Evolutionary conservation across 2,329 filamentous ascomycete genomes (phyloP).

Genomic region (Monilinia fructicola): DNA sequence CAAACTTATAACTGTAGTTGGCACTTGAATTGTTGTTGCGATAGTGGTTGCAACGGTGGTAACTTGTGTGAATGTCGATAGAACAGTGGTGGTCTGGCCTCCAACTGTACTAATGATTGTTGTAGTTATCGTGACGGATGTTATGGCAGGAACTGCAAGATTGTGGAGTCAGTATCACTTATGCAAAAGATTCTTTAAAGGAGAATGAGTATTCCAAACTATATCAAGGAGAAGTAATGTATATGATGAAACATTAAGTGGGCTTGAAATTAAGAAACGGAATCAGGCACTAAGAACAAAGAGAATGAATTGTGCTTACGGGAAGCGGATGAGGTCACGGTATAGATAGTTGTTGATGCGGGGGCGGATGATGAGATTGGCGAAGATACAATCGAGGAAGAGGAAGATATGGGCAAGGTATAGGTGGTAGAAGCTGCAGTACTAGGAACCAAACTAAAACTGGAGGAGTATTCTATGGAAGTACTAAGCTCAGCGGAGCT

Average conservation of each 20-base stretch:
- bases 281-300: no score
- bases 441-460: slow-evolving; percentile 3
- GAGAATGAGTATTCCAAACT: no score
- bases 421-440: slow-evolving; percentile 13
- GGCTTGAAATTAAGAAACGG: no score
- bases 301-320: no score
- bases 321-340: not conserved
- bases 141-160: not conserved
- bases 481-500: not conserved
- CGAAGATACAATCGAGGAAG: not conserved
- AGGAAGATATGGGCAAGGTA: not conserved
- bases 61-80: slow-evolving; percentile 10
- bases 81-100: slow-evolving; percentile 1
- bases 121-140: slow-evolving; percentile 13
- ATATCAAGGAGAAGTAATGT: no score
- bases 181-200: no score
- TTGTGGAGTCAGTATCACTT: no score
- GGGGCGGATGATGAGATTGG: not conserved
- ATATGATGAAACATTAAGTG: no score
- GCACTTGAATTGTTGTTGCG: slow-evolving; percentile 3
- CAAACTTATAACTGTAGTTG: slow-evolving; percentile 2
- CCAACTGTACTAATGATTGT: slow-evolving; percentile 9
- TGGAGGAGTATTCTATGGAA: not conserved
- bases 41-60: slow-evolving; percentile 4
- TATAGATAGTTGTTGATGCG: slow-evolving; percentile 5